Base-by-base conservation (phyloP, 768 basidiomycete species). In the Phylloporus sp. region DNA sequence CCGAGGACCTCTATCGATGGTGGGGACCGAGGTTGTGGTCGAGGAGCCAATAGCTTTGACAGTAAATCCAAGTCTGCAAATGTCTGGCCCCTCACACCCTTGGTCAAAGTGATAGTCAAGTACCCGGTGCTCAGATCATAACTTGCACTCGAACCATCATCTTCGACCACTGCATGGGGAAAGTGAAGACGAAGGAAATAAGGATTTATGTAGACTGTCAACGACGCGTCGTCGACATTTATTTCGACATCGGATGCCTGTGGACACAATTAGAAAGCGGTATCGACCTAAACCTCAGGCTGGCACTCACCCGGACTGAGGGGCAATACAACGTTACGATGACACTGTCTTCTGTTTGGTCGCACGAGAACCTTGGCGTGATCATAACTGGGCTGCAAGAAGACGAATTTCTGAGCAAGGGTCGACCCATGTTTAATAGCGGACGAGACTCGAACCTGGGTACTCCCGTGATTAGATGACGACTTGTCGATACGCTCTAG, bases 201-300 rank as follows among this genome's bases (percentile, higher is more conserved):
- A 2, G 91, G 91, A 52, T 87, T 88, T 65, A 91, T 79, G 60
- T 92, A 83, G 35, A 91, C 71, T 18, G 81, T 83, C 64, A 92
- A 76, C 43, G 86, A 68, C 24, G 80, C 80, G 47, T 80, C 80
- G 61, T 89, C 85, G 50, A 90, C 81, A 56, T 86, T 76, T 45
- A 91, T 84, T 66, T 92, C 91, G 28, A 84, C 80, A 57, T 92
- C 91, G 36, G 85, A 80, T 11, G 91, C 88, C 90, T 92, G 79
- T 7, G 15, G 38, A 50, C 29, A 26, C 13, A 15, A 35, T 66
- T 61, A 50, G 54, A 64, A 53, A 41, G 46, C 27, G 45, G 39
- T 36, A 31, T 29, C 6, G 2, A 31, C 20, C 44, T 42, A 54
- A 15, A 15, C 50, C 26, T 29, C 34, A 47, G n/a, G 18, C 10